Evolutionary conservation across 2,329 filamentous ascomycete species (phyloP).

Genomic region (Curvularia hawaiiensis): DNA sequence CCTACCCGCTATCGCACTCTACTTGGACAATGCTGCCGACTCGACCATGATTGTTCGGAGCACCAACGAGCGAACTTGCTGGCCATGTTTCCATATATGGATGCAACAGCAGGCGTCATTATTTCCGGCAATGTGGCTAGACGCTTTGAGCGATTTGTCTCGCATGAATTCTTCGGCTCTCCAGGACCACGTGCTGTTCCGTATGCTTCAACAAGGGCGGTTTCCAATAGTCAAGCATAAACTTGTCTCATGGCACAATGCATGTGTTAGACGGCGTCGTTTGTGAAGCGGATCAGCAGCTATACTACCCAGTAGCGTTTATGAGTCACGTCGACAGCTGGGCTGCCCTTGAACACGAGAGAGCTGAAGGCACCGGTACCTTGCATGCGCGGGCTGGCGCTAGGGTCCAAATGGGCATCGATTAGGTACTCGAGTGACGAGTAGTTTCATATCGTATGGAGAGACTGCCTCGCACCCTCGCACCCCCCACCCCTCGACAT

Average conservation of each 20-base stretch:
- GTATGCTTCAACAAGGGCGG: not conserved
- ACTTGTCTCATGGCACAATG: not conserved
- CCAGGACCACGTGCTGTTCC: not conserved
- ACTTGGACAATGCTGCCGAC: not conserved
- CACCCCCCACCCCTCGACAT: not conserved
- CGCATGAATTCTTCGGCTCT: not conserved
- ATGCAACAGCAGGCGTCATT: not conserved
- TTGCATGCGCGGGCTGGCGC: conserved; percentile 29
- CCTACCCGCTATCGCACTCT: not conserved
- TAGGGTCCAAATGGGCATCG: conserved; percentile 18
- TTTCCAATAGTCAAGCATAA: not conserved
- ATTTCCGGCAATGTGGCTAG: not conserved
- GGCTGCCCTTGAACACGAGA: conserved; percentile 6
- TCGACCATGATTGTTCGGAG: not conserved
- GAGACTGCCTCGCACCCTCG: not conserved
- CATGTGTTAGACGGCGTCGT: not conserved
- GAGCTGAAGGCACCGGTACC: conserved; percentile 24
- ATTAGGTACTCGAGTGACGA: not conserved
- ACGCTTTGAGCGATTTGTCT: not conserved
- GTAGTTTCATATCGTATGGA: conserved; percentile 16
- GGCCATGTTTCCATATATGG: not conserved
- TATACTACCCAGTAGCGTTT: not conserved
- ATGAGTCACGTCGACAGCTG: not conserved
- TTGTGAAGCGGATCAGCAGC: not conserved
- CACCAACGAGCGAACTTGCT: too few relatives aligned